A percentile compares a stretch with the other conserved stretches of the same genome.
These are phyloP conservation scores for Rubroboletus satanas DNA, from an alignment of 768 basidiomycete species.

Conservation along the genomic window DNA sequence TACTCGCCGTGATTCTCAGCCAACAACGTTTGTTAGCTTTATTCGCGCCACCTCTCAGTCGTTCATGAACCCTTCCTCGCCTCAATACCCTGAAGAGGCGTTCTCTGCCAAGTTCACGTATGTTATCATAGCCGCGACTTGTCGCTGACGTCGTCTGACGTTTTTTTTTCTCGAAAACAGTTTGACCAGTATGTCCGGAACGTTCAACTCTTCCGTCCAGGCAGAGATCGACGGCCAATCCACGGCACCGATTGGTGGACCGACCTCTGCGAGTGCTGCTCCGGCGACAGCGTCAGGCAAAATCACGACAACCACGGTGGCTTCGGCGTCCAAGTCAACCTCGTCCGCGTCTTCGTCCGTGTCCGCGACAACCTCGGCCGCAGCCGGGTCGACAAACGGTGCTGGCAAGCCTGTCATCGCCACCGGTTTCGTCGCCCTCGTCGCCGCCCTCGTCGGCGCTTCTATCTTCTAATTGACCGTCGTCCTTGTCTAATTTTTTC, in stretches of 20 bases:
- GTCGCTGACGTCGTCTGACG: not conserved
- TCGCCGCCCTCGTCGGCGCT: conserved; percentile 21
- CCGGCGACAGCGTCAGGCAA: conserved; percentile 22
- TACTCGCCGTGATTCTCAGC: not conserved
- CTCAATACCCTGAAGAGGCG: conserved; percentile 58
- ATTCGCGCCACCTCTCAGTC: conserved; percentile 65
- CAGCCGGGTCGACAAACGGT: conserved; percentile 5
- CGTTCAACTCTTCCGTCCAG: conserved; percentile 53
- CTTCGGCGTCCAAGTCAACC: not conserved
- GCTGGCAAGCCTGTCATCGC: conserved; percentile 26
- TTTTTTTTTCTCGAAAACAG: conserved; percentile 33
- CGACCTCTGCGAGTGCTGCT: conserved; percentile 20
- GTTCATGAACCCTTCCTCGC: conserved; percentile 47
- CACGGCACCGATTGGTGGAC: conserved; percentile 50
- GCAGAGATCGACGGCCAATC: conserved; percentile 60
- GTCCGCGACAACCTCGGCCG: not conserved
- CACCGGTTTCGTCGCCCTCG: conserved; percentile 21
- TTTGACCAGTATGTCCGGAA: conserved; percentile 65
- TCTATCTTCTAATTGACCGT: conserved; percentile 15
- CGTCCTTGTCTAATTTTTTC: not conserved
- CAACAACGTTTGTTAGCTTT: conserved; percentile 47
- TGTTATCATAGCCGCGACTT: conserved; percentile 21
- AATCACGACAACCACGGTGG: not conserved
- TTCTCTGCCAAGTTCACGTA: conserved; percentile 82
- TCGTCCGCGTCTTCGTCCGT: not conserved